Base-by-base conservation (phyloP, 2,329 filamentous ascomycete species). In the Sporothrix sp. region DNA sequence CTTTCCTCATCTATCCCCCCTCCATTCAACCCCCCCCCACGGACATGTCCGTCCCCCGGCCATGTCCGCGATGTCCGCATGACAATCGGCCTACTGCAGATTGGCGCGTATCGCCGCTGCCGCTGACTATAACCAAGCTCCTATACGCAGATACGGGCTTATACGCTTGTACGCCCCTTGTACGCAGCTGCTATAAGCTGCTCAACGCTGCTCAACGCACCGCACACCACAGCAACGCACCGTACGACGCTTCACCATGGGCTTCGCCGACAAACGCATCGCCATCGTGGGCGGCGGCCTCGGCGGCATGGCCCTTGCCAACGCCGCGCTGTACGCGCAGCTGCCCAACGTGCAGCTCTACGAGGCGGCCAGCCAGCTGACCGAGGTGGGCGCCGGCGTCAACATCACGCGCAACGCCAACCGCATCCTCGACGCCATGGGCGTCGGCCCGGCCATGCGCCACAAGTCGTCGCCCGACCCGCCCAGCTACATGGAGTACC, bases 261-360 rank as follows among this genome's bases (percentile, higher is more conserved):
- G 51, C 25, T 53, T 55, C 42, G 14, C 33, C 2, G 33, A 54
- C 23, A 54, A 50, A 9, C 55, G 53, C 38, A 57, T 70, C 38
- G 67, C 64, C 48, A 60, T 70, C 28, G 60, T 68, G 16, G 67
- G 67, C 21, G 67, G 66, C 21, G 68, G 67, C 49, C 66, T 69
- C 20, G 65, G 64, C 27, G 68, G 68, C 14, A 61, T 69, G 20
- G 63, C 61, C 50, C 57, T 61, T 14, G 62, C 65, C 13, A 61
- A 69, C 13, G 60, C 64, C n/a, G 61, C 69, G 7, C 61, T 65
- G 42, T 59, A 66, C 38, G 63, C 66, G 52, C 47, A 53, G 18
- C 48, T 52, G 47, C 21, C 37, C n/a, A 48, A 54, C 40, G 61
- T 66, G 45, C 58, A 63, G 42, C 58, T 66, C 11, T 68, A 65